A percentile compares a stretch with the other conserved stretches of the same genome.
Evolutionary conservation across 2,329 filamentous ascomycete species (phyloP).

Genomic region (Thielaviopsis punctulata): DNA sequence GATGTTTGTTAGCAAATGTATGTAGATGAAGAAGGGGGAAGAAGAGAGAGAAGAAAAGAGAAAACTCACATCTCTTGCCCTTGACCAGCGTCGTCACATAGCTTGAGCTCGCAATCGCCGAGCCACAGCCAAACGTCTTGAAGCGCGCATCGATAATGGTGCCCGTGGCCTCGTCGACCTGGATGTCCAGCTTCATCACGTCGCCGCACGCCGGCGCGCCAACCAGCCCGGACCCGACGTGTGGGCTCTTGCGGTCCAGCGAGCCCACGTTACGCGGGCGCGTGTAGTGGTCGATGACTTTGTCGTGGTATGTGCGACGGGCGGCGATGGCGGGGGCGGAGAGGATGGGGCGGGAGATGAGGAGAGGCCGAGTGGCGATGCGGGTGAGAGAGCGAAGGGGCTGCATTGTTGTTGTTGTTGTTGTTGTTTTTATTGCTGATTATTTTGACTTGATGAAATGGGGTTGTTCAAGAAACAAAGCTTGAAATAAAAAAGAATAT

Average conservation of each 20-base stretch:
- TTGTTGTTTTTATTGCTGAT: not conserved
- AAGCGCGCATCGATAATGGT: constrained; percentile 91
- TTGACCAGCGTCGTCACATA: constrained; percentile 94
- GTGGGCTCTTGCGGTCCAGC: constrained; percentile 53
- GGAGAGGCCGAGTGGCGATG: not conserved
- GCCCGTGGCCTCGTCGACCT: constrained; percentile 73
- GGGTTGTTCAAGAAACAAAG: not conserved
- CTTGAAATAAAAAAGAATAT: no score
- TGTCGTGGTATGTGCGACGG: constrained; percentile 38
- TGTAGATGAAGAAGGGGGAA: no score
- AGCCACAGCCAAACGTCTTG: constrained; percentile 94
- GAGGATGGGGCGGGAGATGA: not conserved
- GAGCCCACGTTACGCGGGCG: constrained; percentile 38
- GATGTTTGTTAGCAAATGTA: not conserved
- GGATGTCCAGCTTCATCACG: constrained; percentile 69
- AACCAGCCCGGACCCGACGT: constrained; percentile 83
- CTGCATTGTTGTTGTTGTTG: not conserved
- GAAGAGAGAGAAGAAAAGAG: no score
- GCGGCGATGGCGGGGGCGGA: not conserved
- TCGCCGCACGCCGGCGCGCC: constrained; percentile 79
- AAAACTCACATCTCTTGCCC: constrained; percentile 50
- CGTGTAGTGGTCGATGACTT: constrained; percentile 38
- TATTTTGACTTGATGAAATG: not conserved
- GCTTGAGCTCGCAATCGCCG: constrained; percentile 82
- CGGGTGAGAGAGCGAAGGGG: not conserved